Base-by-base conservation (phyloP, 306 rosid species). In the Cucumis hystrix region DNA sequence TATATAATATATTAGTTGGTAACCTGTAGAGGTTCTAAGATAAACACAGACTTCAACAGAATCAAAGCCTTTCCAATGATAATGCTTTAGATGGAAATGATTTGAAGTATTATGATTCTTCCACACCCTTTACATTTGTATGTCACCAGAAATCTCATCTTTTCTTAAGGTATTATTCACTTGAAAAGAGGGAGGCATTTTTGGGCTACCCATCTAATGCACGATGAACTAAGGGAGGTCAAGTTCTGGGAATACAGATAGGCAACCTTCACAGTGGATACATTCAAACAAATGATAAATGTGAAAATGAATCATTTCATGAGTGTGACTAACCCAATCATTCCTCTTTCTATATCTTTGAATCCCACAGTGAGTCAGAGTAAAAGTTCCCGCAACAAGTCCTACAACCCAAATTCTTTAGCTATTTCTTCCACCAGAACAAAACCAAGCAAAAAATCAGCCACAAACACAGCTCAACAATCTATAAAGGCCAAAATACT, bases 241-340 rank as follows among this genome's bases (percentile, higher is more conserved):
- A 80, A 13, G n/a, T 15, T 28, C 43, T 59, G 58, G 41, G 23
- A 63, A 28, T 40, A 11, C 51, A 54, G 17, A 16, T 74, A 21
- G 23, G 30, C n/a, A 40, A 52, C 2, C 33, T 67, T 55, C 43
- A 59, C 5, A 60, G 15, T 40, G 23, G 21, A 74, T 7, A 35
- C 52, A 74, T 74, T 74, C 51, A 56, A 74, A 28, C 23, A 74
- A 54, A 6, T 2, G 17, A 43, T 6, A 76, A 41, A 6, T 18
- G 17, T 10, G 23, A 33, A 52, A 56, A 25, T 14, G 33, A 76
- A 14, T 56, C 14, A 25, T 47, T 40, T 41, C 14, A 28, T 15
- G 25, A 45, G 43, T 45, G 10, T 18, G 75, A 85, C 91, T 83
- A 83, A 95, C 99, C 99, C 91, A 90, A 88, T 95, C 99, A 71